Evolutionary conservation across 345 rosid genomes (phyloP).

Genomic region (Psidium friedrichsthalianum): DNA sequence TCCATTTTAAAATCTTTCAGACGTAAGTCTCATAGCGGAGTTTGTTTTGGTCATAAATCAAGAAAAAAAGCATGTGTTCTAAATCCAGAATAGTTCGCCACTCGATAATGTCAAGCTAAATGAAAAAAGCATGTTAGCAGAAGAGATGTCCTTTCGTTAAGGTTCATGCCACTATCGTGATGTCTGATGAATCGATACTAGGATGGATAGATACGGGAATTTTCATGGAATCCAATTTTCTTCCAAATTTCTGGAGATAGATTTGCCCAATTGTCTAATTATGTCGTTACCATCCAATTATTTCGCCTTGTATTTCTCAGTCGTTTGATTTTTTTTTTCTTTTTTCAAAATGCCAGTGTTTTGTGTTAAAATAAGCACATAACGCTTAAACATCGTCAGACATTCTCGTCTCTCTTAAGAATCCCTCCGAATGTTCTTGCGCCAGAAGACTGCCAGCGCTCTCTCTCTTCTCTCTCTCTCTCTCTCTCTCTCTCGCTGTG

Average conservation of each 20-base stretch:
- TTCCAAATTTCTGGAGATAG: background rate
- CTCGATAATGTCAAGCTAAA: background rate
- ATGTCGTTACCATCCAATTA: background rate
- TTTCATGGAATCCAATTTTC: background rate
- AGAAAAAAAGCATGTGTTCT: background rate
- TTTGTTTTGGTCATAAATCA: background rate
- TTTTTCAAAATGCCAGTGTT: background rate
- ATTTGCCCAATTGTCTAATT: background rate
- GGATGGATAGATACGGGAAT: background rate
- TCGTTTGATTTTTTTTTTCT: background rate
- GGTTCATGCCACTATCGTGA: background rate
- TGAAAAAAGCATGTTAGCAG: background rate
- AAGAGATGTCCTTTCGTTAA: background rate
- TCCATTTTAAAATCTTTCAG: background rate
- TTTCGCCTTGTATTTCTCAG: background rate
- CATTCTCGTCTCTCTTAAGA: slow-evolving; percentile 22
- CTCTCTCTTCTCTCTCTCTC: slow-evolving; percentile 10
- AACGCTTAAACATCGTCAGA: slow-evolving; percentile 22
- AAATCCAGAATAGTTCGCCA: background rate
- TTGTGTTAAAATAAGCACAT: background rate
- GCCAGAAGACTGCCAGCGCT: slow-evolving; percentile 39
- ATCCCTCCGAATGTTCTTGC: slow-evolving; percentile 62
- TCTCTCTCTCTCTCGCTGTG: slow-evolving; percentile 7
- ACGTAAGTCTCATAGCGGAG: background rate
- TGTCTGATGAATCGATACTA: background rate